Conservation (phyloP, 2,329 filamentous ascomycete genomes). For the Penicillium aurantiogriseum region DNA sequence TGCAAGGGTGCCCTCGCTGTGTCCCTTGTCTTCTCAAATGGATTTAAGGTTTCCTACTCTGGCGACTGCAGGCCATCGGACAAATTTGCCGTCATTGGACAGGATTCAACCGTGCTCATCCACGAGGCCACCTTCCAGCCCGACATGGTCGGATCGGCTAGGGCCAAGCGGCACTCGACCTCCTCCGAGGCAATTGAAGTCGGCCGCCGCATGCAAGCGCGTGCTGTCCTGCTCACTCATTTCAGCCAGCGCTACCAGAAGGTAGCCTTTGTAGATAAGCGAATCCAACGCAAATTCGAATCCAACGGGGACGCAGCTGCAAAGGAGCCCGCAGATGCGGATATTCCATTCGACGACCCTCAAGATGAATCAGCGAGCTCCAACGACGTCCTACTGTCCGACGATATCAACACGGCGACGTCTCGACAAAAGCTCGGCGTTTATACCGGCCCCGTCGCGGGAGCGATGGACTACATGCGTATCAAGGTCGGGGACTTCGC, state of each 20-base stretch:
- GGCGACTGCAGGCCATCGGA: constrained; percentile 84
- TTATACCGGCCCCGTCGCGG: constrained; percentile 51
- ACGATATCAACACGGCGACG: constrained; percentile 16
- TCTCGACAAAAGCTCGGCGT: not conserved
- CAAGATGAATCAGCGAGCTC: constrained; percentile 14
- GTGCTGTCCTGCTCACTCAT: constrained; percentile 81
- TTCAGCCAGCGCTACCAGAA: constrained; percentile 94
- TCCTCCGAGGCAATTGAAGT: constrained; percentile 80
- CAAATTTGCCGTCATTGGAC: constrained; percentile 68
- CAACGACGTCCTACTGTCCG: constrained; percentile 8
- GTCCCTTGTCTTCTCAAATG: constrained; percentile 72
- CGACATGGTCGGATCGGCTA: constrained; percentile 72
- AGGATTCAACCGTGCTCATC: constrained; percentile 75
- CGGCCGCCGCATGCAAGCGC: constrained; percentile 73
- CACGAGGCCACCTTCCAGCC: constrained; percentile 97
- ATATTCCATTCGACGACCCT: constrained; percentile 31
- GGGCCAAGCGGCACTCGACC: constrained; percentile 87
- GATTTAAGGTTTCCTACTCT: constrained; percentile 86
- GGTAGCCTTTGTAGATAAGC: constrained; percentile 51
- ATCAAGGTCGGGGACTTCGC: constrained; percentile 60
- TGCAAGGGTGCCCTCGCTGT: constrained; percentile 76
- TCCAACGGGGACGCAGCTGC: constrained; percentile 8
- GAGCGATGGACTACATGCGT: constrained; percentile 65
- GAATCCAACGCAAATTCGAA: constrained; percentile 12
- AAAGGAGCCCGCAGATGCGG: constrained; percentile 19